Evolutionary conservation across 495 filamentous ascomycete species (phyloP).

Genomic region (Neurospora terricola): DNA sequence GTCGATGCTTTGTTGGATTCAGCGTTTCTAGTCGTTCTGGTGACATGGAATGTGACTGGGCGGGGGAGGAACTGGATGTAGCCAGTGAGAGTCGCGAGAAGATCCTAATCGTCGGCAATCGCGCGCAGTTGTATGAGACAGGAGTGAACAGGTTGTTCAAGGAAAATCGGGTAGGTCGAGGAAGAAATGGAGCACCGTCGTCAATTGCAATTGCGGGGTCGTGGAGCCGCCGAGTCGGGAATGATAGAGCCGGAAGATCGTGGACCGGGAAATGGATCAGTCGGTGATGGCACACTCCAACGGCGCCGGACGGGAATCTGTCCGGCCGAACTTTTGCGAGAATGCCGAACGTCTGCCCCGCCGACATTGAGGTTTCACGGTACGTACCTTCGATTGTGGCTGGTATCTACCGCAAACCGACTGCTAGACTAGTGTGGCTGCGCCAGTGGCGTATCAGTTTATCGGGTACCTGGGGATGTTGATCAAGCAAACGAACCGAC

Average conservation of each 20-base stretch:
- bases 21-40: neutral
- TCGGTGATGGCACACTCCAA: neutral
- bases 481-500: too few relatives aligned
- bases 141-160: neutral
- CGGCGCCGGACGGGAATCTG: neutral
- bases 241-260: neutral
- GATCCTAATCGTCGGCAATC: neutral
- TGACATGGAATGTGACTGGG: neutral
- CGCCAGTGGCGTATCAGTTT: neutral
- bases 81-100: neutral
- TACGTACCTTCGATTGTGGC: neutral
- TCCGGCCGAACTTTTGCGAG: neutral
- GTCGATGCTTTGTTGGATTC: neutral
- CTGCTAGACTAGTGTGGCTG: neutral
- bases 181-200: neutral
- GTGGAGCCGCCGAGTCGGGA: neutral
- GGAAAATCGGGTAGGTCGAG: too few relatives aligned
- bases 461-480: too few relatives aligned
- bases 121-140: neutral
- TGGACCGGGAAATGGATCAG: neutral
- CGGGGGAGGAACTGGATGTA: neutral
- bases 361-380: neutral
- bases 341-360: neutral
- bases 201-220: neutral
- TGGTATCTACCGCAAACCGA: neutral